A percentile compares a stretch with the other conserved stretches of the same genome.
Evolutionary conservation across 139 green algal species (phyloP).

Genomic region (Pycnococcus provasolii): DNA sequence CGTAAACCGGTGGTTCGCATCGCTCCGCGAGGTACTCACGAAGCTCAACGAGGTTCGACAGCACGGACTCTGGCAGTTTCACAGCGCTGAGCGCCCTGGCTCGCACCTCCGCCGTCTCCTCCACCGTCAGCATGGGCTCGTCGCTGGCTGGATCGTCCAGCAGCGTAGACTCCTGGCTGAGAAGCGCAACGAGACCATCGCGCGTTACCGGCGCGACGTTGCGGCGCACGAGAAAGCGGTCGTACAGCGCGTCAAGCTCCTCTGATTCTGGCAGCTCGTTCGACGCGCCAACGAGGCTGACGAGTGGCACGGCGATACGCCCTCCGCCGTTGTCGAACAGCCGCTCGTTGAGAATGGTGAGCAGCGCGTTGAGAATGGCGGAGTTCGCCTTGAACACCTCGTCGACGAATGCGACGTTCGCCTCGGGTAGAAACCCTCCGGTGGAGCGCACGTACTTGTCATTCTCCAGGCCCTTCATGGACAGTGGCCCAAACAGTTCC

Average conservation of each 20-base stretch:
- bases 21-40: constrained; percentile 63
- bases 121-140: no score
- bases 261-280: constrained; percentile 84
- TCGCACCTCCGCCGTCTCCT: no score
- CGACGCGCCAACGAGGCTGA: constrained; percentile 59
- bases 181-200: background rate
- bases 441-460: constrained; percentile 80
- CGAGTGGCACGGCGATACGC: constrained; percentile 38
- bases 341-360: constrained; percentile 88
- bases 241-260: constrained; percentile 87
- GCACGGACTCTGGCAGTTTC: constrained; percentile 50
- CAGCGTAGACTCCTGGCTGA: no score
- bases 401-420: constrained; percentile 79
- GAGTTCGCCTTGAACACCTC: constrained; percentile 86
- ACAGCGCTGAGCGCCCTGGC: constrained; percentile 39
- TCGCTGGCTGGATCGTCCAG: no score
- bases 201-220: constrained; percentile 38
- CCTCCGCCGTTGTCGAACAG: constrained; percentile 83
- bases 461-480: constrained; percentile 77
- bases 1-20: constrained; percentile 79
- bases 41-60: constrained; percentile 67
- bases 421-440: constrained; percentile 67
- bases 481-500: constrained; percentile 83
- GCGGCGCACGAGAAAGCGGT: constrained; percentile 74
- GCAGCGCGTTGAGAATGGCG: constrained; percentile 86